Percentiles rank a stretch among this genome's conserved stretches.
Evolutionary conservation across 2,329 filamentous ascomycete genomes (phyloP).

Genomic region (Ophiostoma pallidulum): DNA sequence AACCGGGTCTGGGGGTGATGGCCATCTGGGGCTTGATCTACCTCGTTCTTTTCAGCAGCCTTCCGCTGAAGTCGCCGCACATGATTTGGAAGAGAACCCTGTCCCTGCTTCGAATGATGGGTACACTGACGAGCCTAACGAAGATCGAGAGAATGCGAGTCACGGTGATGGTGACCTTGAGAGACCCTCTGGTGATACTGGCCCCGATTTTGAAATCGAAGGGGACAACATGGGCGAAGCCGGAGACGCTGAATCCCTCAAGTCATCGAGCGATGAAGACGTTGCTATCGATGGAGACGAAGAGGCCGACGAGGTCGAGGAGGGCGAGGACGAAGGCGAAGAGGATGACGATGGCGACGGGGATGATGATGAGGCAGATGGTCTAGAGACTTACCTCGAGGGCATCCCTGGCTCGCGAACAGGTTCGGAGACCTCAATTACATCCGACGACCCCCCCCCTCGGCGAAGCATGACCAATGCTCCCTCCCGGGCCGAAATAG

Average conservation of each 20-base stretch:
- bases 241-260: constrained; percentile 13
- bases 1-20: background rate
- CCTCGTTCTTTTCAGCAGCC: background rate
- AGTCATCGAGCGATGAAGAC: constrained; percentile 17
- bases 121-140: constrained; percentile 15
- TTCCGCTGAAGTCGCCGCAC: background rate
- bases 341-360: constrained; percentile 39
- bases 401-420: constrained; percentile 57
- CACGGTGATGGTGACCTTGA: background rate
- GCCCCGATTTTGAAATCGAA: background rate
- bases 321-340: constrained; percentile 39
- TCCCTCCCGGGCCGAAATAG: constrained; percentile 63
- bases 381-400: constrained; percentile 38
- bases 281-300: constrained; percentile 30
- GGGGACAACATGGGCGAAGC: constrained; percentile 15
- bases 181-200: background rate
- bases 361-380: constrained; percentile 45
- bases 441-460: constrained; percentile 50
- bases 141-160: background rate
- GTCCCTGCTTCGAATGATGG: constrained; percentile 14
- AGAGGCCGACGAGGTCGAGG: constrained; percentile 29
- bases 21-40: background rate
- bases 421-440: constrained; percentile 57
- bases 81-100: background rate
- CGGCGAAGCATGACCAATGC: constrained; percentile 36